Base-by-base conservation (phyloP, 257 asterid genomes). In the Solanum pinnatisectum region DNA sequence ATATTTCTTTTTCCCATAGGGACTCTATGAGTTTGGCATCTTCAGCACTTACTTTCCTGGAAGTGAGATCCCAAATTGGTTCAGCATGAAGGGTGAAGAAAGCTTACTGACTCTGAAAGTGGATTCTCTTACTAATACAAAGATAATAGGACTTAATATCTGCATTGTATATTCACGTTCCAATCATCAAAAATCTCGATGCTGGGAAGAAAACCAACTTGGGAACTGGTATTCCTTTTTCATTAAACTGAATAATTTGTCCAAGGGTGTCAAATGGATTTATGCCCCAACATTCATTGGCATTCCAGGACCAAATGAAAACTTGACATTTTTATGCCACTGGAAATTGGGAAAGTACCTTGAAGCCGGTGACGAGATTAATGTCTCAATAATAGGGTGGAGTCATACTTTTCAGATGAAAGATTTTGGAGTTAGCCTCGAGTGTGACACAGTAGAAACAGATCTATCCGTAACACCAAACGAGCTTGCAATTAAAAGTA, bases 211-310 rank as follows among this genome's bases (percentile, higher is more conserved):
- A 27, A 49, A 14, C 37, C 25, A 42, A 85, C 36, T 20, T 13
- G 46, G 67, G 39, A 37, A 70, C 73, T 87, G 65, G 85, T 74
- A 74, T 78, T 52, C 85, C 11, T 87, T 46, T 37, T 87, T 13
- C 52, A 14, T 87, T 42, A 87, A 67, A 77, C 37, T 76, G 32
- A 49, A 40, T 18, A 87, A 87, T 44, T 65, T 73, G 52, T 76
- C 32, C 33, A 87, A 63, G 32, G 78, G 78, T 2, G 52, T 52
- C 30, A 87, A 74, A 42, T 87, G 71, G 88, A 79, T 87, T 36
- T 87, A 87, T n/a, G 49, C 60, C 44, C 88, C 88, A 60, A 87
- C 88, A 74, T 87, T 74, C 60, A 87, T 77, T 35, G 88, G 86
- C 78, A 37, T 87, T 78, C 88, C 88, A n/a, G 88, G 88, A 36